These are phyloP conservation scores for Eucalyptus cloeziana DNA, from an alignment of 345 rosid genomes.

Conservation along the genomic window DNA sequence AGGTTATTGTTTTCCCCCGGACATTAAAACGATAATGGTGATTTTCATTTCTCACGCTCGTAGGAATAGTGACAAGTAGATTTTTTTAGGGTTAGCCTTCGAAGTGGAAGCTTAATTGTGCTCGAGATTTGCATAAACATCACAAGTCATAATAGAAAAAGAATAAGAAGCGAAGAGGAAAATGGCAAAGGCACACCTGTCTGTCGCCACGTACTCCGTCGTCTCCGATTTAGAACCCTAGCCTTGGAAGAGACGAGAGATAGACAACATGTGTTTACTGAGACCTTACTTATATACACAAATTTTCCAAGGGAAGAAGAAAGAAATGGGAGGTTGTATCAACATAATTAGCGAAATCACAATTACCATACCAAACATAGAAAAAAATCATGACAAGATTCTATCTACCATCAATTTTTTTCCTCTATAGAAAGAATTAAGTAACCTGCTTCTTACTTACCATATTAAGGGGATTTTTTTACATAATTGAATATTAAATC, in stretches of 20 bases:
- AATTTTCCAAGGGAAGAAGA: neutral
- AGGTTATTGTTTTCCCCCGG: neutral
- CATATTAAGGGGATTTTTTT: neutral
- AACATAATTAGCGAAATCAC: neutral
- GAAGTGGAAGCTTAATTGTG: neutral
- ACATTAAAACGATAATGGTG: neutral
- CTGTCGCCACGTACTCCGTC: neutral
- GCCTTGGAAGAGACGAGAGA: neutral
- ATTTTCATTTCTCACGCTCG: neutral
- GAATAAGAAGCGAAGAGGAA: neutral
- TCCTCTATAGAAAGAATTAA: neutral
- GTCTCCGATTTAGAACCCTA: neutral
- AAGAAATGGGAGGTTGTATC: neutral
- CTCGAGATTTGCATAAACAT: neutral
- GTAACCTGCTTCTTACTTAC: neutral
- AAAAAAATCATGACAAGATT: neutral
- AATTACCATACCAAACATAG: neutral
- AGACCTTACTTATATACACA: neutral
- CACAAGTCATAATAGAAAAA: neutral
- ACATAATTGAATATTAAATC: neutral
- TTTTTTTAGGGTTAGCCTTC: neutral
- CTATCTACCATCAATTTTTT: neutral
- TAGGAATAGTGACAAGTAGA: neutral
- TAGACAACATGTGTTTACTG: neutral
- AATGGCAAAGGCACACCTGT: neutral